phyloP scores from a whole-genome alignment of 768 basidiomycete genomes.

The Nevesoporus exiguus region DNA sequence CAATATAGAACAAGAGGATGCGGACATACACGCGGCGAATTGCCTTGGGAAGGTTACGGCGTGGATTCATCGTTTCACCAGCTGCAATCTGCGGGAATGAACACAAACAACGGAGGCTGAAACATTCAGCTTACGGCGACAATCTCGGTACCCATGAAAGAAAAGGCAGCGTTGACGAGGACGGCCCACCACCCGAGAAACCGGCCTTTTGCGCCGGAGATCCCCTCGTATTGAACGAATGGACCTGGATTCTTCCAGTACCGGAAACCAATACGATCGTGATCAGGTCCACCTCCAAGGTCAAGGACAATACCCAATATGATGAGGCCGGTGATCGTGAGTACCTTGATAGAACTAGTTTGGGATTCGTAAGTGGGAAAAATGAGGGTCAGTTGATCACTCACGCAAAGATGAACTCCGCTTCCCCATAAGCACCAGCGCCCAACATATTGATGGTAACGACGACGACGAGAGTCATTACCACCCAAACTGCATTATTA shows the following conservation, averaged over 20 bases:
- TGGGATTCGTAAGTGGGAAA: background rate
- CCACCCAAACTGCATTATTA: conserved; percentile 74
- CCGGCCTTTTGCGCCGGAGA: conserved; percentile 64
- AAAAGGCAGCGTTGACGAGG: conserved; percentile 87
- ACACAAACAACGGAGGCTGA: background rate
- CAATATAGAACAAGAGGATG: conserved; percentile 78
- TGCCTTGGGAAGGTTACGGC: conserved; percentile 55
- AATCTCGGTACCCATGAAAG: conserved; percentile 92
- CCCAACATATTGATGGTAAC: conserved; percentile 74
- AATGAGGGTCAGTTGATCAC: background rate
- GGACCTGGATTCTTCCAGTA: conserved; percentile 91
- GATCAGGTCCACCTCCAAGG: conserved; percentile 83
- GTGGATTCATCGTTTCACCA: conserved; percentile 88
- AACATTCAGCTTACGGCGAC: conserved; percentile 61
- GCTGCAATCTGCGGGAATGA: conserved; percentile 62
- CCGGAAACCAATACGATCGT: conserved; percentile 56
- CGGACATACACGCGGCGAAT: conserved; percentile 66
- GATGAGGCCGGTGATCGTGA: conserved; percentile 72
- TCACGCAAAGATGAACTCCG: conserved; percentile 82
- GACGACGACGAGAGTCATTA: conserved; percentile 71
- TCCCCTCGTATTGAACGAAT: conserved; percentile 67
- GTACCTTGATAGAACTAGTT: conserved; percentile 76
- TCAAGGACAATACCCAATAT: conserved; percentile 74
- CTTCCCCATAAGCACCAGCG: conserved; percentile 77
- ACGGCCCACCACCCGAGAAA: conserved; percentile 75